phyloP scores from a whole-genome alignment of 352 stramenopile species.

The Phytopythium kandeliae region DNA sequence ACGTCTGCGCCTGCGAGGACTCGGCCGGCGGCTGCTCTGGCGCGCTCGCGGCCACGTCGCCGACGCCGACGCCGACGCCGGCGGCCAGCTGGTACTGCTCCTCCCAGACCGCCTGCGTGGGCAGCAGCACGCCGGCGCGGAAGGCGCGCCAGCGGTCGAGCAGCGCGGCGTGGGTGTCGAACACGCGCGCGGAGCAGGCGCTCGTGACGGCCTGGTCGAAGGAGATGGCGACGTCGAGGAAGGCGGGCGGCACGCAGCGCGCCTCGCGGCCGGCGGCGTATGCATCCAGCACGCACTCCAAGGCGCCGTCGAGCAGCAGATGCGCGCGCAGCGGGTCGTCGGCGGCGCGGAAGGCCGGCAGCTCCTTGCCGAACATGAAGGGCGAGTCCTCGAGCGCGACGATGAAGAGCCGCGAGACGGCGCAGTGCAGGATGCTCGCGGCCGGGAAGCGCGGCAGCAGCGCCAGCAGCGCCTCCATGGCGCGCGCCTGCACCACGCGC shows the following conservation, averaged over 20 bases:
- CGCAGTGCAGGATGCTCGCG: conserved; percentile 71
- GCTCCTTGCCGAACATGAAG: conserved; percentile 76
- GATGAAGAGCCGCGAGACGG: conserved; percentile 64
- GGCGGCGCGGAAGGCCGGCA: conserved; percentile 48
- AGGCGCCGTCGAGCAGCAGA: conserved; percentile 37
- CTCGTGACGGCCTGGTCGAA: conserved; percentile 66
- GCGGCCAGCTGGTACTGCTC: conserved; percentile 36
- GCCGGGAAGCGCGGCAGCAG: conserved; percentile 90
- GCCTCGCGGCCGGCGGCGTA: conserved; percentile 20
- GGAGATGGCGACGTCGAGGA: conserved; percentile 71
- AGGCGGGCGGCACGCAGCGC: conserved; percentile 28
- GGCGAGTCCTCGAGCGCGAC: conserved; percentile 74
- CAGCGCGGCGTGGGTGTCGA: conserved; percentile 25
- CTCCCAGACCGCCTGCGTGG: conserved; percentile 63
- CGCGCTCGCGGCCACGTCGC: conserved; percentile 1
- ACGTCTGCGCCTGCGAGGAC: neutral
- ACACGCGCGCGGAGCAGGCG: conserved; percentile 46
- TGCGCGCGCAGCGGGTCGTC: conserved; percentile 50
- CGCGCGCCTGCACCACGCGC: conserved; percentile 27
- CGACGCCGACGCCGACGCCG: neutral
- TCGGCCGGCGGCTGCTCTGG: too few relatives aligned
- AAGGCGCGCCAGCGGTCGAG: conserved; percentile 49
- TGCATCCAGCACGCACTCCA: conserved; percentile 34
- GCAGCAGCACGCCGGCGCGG: conserved; percentile 34
- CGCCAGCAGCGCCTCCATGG: conserved; percentile 69